Evolutionary conservation across 495 filamentous ascomycete species (phyloP), one percentile per base, ranked within the genome.

Genomic region (Recurvomyces mirabilis): DNA sequence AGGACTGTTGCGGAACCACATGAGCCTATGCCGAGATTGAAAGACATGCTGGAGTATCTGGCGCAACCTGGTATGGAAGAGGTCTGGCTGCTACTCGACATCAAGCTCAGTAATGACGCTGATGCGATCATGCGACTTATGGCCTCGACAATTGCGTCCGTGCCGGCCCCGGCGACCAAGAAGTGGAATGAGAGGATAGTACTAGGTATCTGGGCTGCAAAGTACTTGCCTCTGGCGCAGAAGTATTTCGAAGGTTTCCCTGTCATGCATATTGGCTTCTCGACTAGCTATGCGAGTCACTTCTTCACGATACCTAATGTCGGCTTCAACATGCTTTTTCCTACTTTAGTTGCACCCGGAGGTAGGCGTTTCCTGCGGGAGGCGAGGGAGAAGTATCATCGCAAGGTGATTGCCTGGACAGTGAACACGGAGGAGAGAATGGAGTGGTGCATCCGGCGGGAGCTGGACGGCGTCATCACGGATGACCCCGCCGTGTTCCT

Each of bases 31-130:
- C 75, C 86, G 1, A 68, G 82, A 1, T 63, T 96, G 14, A 40
- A 58, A n/a, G 89, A 95, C 50, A 63, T 95, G 30, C 66, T 95
- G 1, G 66, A 74, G 32, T 89, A 79, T 44, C 58, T 96, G 25
- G 69, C 72, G 13, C 56, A 71, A 23, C 77, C 78, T 0, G 72
- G 63, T 1, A 41, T 67, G 9, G 75, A 82, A 51, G 55, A 79
- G 30, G 65, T 87, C 4, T 94, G 89, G 88, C 38, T 88, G 2
- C 60, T 96, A 32, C 68, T 96, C 0, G 89, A 96, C 58, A 84
- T 96, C 55, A 96, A 96, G 64, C 60, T 72, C 11, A 71, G 81
- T 55, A 81, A 93, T 54, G 70, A 89, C 47, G 65, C 82, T 3
- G 70, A 76, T 5, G 65, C 71, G n/a, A 65, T 94, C 10, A 76